These are phyloP conservation scores for Colletotrichum ledebouriae DNA, from an alignment of 2,329 filamentous ascomycete genomes.

Conservation along the genomic window DNA sequence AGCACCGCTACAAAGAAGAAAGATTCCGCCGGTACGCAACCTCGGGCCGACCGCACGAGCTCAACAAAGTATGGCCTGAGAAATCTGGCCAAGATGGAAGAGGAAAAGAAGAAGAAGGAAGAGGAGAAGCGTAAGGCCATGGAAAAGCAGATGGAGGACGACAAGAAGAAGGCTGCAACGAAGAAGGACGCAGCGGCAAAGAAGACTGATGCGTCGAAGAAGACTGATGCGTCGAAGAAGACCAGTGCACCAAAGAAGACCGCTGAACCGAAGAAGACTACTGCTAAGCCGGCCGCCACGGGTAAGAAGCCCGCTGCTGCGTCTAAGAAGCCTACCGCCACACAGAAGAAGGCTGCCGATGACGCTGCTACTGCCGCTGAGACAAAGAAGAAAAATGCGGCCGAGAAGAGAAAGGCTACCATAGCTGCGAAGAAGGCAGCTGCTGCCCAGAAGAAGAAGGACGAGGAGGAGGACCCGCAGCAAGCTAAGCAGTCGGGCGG, in stretches of 20 bases:
- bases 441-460: not conserved
- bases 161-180: not conserved
- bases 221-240: too few relatives aligned
- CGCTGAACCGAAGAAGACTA: not conserved
- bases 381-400: not conserved
- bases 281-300: not conserved
- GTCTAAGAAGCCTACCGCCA: not conserved
- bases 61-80: not conserved
- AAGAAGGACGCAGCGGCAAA: not conserved
- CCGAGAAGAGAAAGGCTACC: not conserved
- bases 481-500: not conserved
- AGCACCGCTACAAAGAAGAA: not conserved
- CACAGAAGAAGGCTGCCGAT: not conserved
- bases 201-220: not conserved
- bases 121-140: not conserved
- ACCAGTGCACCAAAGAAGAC: not conserved
- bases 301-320: not conserved
- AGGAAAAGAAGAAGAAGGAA: not conserved
- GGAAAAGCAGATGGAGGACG: not conserved
- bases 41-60: not conserved
- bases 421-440: not conserved
- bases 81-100: not conserved
- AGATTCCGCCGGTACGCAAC: not conserved
- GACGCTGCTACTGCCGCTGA: not conserved
- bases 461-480: not conserved